Evolutionary conservation across 2,329 filamentous ascomycete species (phyloP).

Genomic region (Mycocentrospora acerina): DNA sequence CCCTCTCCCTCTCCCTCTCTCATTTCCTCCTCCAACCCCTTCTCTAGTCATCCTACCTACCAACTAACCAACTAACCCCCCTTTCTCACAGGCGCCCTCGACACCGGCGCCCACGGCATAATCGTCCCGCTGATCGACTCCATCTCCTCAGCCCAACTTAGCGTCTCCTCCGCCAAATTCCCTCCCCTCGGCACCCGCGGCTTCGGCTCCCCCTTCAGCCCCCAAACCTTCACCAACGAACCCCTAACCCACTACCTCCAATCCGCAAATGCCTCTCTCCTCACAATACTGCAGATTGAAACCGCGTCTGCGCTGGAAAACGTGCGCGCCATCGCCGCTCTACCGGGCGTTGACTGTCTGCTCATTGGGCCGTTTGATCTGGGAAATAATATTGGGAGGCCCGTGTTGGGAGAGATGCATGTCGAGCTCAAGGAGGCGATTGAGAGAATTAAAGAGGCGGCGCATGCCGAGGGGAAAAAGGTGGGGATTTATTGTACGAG

Average conservation of each 20-base stretch:
- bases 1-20: no score
- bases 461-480: constrained; percentile 55
- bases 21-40: no score
- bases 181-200: constrained; percentile 57
- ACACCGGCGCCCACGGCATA: constrained; percentile 61
- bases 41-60: no score
- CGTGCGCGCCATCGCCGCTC: constrained; percentile 52
- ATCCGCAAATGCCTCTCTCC: constrained; percentile 55
- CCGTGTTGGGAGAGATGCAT: constrained; percentile 52
- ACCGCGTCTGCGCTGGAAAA: constrained; percentile 44
- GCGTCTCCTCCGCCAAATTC: constrained; percentile 58
- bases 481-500: constrained; percentile 57
- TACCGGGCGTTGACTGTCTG: constrained; percentile 56
- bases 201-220: constrained; percentile 58
- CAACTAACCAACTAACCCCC: background rate
- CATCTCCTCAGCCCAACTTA: constrained; percentile 53
- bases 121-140: constrained; percentile 57
- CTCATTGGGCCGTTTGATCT: constrained; percentile 59
- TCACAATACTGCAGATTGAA: constrained; percentile 54
- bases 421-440: constrained; percentile 56
- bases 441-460: constrained; percentile 53
- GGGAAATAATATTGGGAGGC: constrained; percentile 59
- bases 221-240: constrained; percentile 48
- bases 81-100: constrained; percentile 53
- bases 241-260: constrained; percentile 52